A percentile compares a stretch with the other conserved stretches of the same genome.
phyloP scores from a whole-genome alignment of 805 yeast genomes.

The Kuraishia cidri region DNA sequence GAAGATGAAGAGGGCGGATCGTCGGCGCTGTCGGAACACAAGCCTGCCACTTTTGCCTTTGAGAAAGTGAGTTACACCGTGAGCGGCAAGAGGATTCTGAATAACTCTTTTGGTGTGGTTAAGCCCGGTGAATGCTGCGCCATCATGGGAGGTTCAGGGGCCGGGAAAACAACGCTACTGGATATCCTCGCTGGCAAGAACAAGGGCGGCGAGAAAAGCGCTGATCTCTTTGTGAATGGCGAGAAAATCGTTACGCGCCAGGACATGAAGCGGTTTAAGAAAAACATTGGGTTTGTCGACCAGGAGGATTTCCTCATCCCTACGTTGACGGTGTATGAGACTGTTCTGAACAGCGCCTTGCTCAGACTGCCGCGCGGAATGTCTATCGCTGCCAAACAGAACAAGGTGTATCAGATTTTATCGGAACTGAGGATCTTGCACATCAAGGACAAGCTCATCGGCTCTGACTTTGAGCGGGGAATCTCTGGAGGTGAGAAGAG shows the following conservation, averaged over 20 bases:
- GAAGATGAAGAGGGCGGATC: conserved; percentile 28
- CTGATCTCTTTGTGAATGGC: conserved; percentile 76
- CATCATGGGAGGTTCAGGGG: conserved; percentile 98
- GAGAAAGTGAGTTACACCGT: conserved; percentile 58
- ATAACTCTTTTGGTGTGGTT: conserved; percentile 63
- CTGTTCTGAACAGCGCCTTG: conserved; percentile 86
- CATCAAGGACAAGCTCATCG: conserved; percentile 80
- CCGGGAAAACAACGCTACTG: conserved; percentile 90
- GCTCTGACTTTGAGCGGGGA: conserved; percentile 85
- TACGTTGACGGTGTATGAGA: conserved; percentile 91
- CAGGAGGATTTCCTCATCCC: conserved; percentile 90
- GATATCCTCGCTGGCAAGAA: conserved; percentile 88
- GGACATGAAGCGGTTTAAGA: conserved; percentile 38
- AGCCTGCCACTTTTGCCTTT: conserved; percentile 70
- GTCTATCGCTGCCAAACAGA: conserved; percentile 63
- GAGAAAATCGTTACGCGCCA: conserved; percentile 19
- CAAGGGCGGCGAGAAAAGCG: conserved; percentile 64
- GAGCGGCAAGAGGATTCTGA: conserved; percentile 45
- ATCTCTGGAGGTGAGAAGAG: conserved; percentile 91
- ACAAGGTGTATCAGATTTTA: conserved; percentile 78
- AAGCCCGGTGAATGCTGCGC: conserved; percentile 88
- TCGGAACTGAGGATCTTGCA: conserved; percentile 76
- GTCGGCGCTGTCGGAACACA: conserved; percentile 36
- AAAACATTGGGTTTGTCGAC: conserved; percentile 87
- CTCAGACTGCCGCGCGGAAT: conserved; percentile 76